These are phyloP conservation scores for Wickerhamiella spandovensis DNA, from an alignment of 805 yeast genomes.

Conservation along the genomic window DNA sequence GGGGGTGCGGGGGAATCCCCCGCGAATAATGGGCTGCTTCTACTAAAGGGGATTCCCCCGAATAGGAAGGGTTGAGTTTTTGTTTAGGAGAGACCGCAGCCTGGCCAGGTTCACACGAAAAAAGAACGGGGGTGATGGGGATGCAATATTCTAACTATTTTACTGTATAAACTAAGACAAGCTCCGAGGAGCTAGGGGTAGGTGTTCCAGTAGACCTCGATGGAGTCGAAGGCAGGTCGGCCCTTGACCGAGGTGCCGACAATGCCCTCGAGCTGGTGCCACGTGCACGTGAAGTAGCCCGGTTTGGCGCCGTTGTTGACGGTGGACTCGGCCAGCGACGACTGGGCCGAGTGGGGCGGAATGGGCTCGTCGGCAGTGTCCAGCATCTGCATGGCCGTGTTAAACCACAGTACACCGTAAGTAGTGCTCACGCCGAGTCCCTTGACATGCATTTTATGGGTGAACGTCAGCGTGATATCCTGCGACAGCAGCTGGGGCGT, in stretches of 20 bases:
- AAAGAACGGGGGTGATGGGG: too few species aligned
- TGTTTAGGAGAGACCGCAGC: too few species aligned
- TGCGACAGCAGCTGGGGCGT: not conserved
- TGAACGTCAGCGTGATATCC: constrained; percentile 3
- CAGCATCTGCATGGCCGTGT: constrained; percentile 3
- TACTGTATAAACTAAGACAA: too few species aligned
- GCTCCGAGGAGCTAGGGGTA: not conserved
- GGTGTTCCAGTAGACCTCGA: constrained; percentile 11
- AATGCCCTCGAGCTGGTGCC: constrained; percentile 13
- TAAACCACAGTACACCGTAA: constrained; percentile 2
- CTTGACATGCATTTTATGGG: constrained; percentile 1
- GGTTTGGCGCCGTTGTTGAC: not conserved
- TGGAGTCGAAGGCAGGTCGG: constrained; percentile 8
- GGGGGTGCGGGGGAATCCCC: too few species aligned
- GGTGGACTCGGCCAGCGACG: not conserved
- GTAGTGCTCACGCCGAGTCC: constrained; percentile 3
- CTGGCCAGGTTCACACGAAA: too few species aligned
- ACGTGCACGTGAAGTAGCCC: constrained; percentile 4
- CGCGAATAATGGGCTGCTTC: too few species aligned
- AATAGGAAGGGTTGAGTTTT: too few species aligned
- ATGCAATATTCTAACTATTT: too few species aligned
- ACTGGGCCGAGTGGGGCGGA: not conserved
- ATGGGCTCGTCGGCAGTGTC: not conserved
- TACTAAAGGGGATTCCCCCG: too few species aligned
- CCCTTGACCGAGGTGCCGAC: constrained; percentile 9